These are phyloP conservation scores for Backusella australiensis DNA, from an alignment of 192 early-diverging fungal genomes.

Conservation along the genomic window DNA sequence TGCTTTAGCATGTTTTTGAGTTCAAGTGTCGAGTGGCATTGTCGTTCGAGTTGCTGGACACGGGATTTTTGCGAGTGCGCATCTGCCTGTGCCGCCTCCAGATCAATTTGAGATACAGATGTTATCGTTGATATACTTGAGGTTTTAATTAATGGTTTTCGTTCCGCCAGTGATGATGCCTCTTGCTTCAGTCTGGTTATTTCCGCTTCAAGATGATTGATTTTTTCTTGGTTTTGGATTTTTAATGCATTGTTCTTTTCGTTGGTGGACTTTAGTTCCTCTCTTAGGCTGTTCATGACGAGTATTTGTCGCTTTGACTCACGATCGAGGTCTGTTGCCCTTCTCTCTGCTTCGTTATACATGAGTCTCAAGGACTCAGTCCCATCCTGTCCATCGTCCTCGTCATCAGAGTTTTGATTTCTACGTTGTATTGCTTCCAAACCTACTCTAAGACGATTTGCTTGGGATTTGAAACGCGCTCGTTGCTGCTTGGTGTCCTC, in stretches of 20 bases:
- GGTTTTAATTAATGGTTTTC: neutral
- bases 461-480: slow-evolving; percentile 9
- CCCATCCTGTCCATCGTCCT: neutral
- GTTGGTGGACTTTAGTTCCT: neutral
- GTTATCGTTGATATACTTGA: neutral
- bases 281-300: neutral
- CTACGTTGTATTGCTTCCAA: slow-evolving; percentile 11
- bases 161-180: neutral
- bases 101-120: neutral
- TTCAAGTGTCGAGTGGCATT: neutral
- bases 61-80: neutral
- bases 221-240: neutral
- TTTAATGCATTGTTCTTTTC: neutral
- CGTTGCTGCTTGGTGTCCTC: slow-evolving; percentile 1
- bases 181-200: neutral
- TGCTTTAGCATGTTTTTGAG: neutral
- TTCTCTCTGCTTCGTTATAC: slow-evolving; percentile 3
- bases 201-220: neutral
- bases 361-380: neutral
- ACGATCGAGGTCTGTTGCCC: neutral
- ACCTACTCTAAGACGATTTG: slow-evolving; percentile 1
- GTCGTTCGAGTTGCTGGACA: neutral
- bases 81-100: neutral
- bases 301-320: neutral
- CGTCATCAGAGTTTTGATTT: neutral